Evolutionary conservation across 129 eudicot species (phyloP).

Genomic region (Tanacetum coccineum): DNA sequence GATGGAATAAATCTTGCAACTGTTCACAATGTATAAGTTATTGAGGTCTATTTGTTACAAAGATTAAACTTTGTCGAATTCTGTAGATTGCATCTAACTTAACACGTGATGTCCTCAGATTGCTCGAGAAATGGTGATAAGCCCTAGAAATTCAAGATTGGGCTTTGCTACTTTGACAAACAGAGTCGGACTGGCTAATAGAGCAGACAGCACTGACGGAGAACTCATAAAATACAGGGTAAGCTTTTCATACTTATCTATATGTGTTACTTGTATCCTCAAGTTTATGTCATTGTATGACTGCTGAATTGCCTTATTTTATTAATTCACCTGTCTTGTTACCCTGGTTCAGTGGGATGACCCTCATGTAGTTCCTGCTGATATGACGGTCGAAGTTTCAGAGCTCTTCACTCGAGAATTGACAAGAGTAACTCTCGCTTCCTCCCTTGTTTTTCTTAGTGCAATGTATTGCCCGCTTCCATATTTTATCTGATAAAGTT

Average conservation of each 20-base stretch:
- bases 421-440: constrained; percentile 59
- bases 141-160: constrained; percentile 83
- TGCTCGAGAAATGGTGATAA: constrained; percentile 96
- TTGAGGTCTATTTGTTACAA: not conserved
- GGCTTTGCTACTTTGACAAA: constrained; percentile 84
- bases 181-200: constrained; percentile 58
- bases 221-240: constrained; percentile 80
- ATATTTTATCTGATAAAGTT: constrained; percentile 7
- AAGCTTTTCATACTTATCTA: constrained; percentile 5
- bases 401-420: constrained; percentile 92
- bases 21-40: not conserved
- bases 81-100: constrained; percentile 14
- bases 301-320: constrained; percentile 11
- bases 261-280: not conserved
- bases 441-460: not conserved
- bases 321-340: not conserved
- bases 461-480: no score
- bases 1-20: no score
- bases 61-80: not conserved
- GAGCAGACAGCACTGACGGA: constrained; percentile 60
- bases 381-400: constrained; percentile 84
- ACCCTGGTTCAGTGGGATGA: constrained; percentile 71
- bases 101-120: constrained; percentile 43
- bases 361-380: constrained; percentile 68
- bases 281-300: not conserved